A percentile compares a stretch with the other conserved stretches of the same genome.
Conservation (phyloP, 1,139 yeast species). For the Nakaseomyces glabratus region DNA sequence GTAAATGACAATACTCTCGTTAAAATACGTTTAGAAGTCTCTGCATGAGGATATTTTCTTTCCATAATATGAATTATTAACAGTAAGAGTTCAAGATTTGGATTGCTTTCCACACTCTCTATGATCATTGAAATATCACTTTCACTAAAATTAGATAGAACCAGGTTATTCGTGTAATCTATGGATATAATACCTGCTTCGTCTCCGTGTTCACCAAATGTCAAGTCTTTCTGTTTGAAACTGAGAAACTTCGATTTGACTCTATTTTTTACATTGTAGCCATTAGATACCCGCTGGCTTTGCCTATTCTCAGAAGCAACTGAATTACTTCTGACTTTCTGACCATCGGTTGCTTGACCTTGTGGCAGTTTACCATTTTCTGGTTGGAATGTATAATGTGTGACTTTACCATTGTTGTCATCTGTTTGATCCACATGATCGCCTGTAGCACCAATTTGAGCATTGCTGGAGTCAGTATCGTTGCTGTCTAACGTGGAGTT, state of each 20-base stretch:
- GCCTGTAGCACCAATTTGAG: no score
- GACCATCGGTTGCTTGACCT: no score
- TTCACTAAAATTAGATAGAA: slow-evolving; percentile 2
- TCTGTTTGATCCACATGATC: no score
- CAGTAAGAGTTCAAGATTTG: slow-evolving; percentile 1
- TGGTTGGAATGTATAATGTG: no score
- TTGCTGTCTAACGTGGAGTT: no score
- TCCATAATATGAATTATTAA: slow-evolving; percentile 4
- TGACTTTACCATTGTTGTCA: no score
- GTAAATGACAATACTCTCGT: slow-evolving; percentile 4
- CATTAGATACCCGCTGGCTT: background rate
- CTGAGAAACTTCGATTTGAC: background rate
- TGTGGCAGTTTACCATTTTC: no score
- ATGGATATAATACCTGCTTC: slow-evolving; percentile 1
- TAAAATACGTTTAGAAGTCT: slow-evolving; percentile 4
- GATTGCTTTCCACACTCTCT: background rate
- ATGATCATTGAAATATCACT: background rate
- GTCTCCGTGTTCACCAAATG: slow-evolving; percentile 3
- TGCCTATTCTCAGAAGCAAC: no score
- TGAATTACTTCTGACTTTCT: no score
- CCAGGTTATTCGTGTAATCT: slow-evolving; percentile 2
- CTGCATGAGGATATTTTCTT: slow-evolving; percentile 2
- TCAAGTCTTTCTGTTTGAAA: background rate
- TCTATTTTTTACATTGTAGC: background rate
- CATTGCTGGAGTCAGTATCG: no score